Base-by-base conservation (phyloP, 495 filamentous ascomycete genomes). In the Lasiosphaeria miniovina region DNA sequence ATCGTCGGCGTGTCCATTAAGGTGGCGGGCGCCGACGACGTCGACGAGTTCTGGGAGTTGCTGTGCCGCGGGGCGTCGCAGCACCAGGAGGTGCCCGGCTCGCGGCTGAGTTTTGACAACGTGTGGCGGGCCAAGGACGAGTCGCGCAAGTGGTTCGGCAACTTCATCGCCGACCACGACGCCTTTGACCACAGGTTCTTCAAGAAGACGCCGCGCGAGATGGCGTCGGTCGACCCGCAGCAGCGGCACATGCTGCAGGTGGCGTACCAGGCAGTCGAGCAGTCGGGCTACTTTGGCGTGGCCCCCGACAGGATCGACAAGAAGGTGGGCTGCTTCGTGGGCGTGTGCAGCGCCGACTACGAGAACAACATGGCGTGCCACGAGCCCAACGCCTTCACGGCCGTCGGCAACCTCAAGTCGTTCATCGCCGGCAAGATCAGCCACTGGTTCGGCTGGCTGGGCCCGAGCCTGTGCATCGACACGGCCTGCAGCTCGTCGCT, bases 261-360 rank as follows among this genome's bases (percentile, higher is more conserved):
- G 43, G 88, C 88, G 0, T 93, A 91, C 65, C 88, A 93, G 61
- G 90, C 90, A 0, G 76, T 95, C 1, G 90, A 93, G 67, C 59
- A 63, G 63, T 81, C 84, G 51, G 92, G 64, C 82, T 60, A 64
- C 36, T 36, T 89, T 0, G 79, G 6, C 36, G 6, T 17, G 36
- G 49, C 36, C 11, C 0, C 11, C 4, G 35, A 55, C 4, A 32
- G 15, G 6, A n/a, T 36, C 1, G 24, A 24, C 32, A 24, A 46
- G 17, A 43, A 73, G 65, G 65, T 68, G 55, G 49, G 74, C 24
- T 54, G 49, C 31, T 65, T 34, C 38, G 7, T 62, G 4, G 59
- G 74, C n/a, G 69, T 68, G 14, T 71, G 66, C 49, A 45, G 49
- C 36, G 58, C 58, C 41, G 71, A 75, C 4, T 86, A 67, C 54